Percentiles rank a stretch among this genome's conserved stretches.
Evolutionary conservation across 2,329 filamentous ascomycete genomes (phyloP).

Genomic region (Epichloe brachyelytri): DNA sequence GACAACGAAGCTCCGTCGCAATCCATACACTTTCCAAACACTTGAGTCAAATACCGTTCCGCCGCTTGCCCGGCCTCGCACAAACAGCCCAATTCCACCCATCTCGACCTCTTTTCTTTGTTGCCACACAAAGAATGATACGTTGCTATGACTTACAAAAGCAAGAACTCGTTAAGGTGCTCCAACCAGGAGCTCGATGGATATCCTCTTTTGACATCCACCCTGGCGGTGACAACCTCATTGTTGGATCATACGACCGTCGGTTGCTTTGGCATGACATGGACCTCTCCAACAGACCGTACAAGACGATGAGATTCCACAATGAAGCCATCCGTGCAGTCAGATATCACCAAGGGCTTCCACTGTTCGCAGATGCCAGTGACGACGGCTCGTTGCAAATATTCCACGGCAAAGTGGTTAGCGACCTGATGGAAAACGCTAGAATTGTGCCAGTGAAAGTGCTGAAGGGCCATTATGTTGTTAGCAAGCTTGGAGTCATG

Average conservation of each 20-base stretch:
- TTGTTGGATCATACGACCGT: constrained; percentile 90
- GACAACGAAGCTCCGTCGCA: constrained; percentile 67
- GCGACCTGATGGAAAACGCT: constrained; percentile 89
- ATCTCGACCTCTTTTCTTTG: constrained; percentile 82
- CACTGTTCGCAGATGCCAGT: constrained; percentile 86
- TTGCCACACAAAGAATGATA: constrained; percentile 87
- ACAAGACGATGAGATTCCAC: constrained; percentile 96
- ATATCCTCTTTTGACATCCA: constrained; percentile 92
- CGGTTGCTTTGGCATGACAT: constrained; percentile 94
- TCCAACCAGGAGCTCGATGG: constrained; percentile 86
- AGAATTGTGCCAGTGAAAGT: constrained; percentile 95
- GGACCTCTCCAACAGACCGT: constrained; percentile 78
- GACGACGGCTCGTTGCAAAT: constrained; percentile 93
- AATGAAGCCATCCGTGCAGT: constrained; percentile 81
- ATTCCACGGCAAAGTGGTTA: constrained; percentile 92
- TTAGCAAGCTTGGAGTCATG: constrained; percentile 76
- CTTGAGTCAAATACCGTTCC: constrained; percentile 88
- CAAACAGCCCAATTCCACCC: constrained; percentile 94
- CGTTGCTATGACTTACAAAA: constrained; percentile 87
- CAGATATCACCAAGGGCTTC: constrained; percentile 68
- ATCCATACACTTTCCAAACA: constrained; percentile 95
- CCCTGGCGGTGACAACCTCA: constrained; percentile 82
- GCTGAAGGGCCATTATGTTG: constrained; percentile 77
- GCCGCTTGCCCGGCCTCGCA: constrained; percentile 56
- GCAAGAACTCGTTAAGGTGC: constrained; percentile 82